phyloP scores from a whole-genome alignment of 345 rosid genomes.

The Crucihimalaya himalaica region DNA sequence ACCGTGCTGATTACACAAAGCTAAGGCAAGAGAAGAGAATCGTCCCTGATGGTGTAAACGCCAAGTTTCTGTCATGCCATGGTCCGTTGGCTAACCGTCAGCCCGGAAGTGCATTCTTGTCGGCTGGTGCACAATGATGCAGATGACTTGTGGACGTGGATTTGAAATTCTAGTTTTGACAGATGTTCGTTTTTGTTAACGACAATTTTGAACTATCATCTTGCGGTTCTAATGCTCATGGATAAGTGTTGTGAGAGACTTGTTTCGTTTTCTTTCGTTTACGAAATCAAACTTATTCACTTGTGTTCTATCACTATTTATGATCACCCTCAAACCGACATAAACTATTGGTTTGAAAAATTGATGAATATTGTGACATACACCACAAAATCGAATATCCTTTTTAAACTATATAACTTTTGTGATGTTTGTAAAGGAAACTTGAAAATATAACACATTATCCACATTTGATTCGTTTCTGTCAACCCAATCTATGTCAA shows the following conservation, averaged over 20 bases:
- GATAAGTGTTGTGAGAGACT: background rate
- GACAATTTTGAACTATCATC: background rate
- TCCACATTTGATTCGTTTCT: too few species aligned
- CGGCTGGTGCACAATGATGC: conserved; percentile 22
- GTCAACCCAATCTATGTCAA: background rate
- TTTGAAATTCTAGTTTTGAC: background rate
- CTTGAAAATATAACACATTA: too few species aligned
- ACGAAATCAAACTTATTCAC: background rate
- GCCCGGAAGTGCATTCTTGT: conserved; percentile 47
- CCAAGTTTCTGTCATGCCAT: conserved; percentile 46
- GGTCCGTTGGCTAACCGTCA: conserved; percentile 41
- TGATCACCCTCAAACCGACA: background rate
- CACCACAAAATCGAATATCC: too few species aligned
- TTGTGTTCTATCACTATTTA: background rate
- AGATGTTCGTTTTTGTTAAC: background rate
- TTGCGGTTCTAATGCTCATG: background rate
- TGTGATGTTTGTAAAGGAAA: too few species aligned
- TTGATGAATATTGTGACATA: too few species aligned
- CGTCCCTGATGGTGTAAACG: conserved; percentile 54
- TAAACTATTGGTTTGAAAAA: too few species aligned
- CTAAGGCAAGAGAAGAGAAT: conserved; percentile 51
- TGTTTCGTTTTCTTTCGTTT: background rate
- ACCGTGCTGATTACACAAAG: conserved; percentile 50
- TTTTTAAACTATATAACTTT: too few species aligned
- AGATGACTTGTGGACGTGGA: conserved; percentile 10